phyloP scores from a whole-genome alignment of 495 filamentous ascomycete genomes.

The Penicillium turbatum region DNA sequence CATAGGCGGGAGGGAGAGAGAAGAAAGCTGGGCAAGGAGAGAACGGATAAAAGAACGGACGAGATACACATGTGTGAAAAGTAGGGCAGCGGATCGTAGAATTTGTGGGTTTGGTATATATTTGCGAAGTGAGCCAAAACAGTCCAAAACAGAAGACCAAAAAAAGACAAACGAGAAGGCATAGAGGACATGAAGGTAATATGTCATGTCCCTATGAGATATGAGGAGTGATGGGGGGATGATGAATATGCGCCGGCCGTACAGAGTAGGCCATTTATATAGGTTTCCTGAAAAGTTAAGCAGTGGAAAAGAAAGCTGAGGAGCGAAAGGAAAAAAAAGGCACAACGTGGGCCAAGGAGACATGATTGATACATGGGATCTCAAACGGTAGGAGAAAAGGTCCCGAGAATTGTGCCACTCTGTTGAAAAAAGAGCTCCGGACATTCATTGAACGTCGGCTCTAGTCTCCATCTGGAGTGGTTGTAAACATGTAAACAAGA shows the following conservation, averaged over 20 bases:
- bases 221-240: constrained; percentile 5
- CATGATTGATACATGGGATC: constrained; percentile 29
- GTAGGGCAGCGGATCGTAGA: constrained; percentile 7
- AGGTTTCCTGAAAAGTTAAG: constrained; percentile 18
- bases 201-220: constrained; percentile 13
- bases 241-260: constrained; percentile 30
- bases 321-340: constrained; percentile 14
- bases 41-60: constrained; percentile 16
- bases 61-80: constrained; percentile 13
- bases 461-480: constrained; percentile 17
- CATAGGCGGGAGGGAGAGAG: constrained; percentile 6
- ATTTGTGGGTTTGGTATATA: constrained; percentile 14
- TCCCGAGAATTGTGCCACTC: constrained; percentile 22
- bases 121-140: constrained; percentile 6
- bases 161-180: constrained; percentile 5
- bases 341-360: constrained; percentile 27
- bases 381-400: constrained; percentile 12
- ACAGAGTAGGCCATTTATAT: constrained; percentile 21
- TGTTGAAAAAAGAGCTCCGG: constrained; percentile 11
- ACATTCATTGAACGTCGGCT: constrained; percentile 1
- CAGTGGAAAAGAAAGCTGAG: not conserved
- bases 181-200: constrained; percentile 1
- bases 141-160: not conserved
- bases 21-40: constrained; percentile 1
- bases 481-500: constrained; percentile 30